A percentile compares a stretch with the other conserved stretches of the same genome.
Conservation (phyloP, 805 yeast genomes). For the Candida hispaniensis region DNA sequence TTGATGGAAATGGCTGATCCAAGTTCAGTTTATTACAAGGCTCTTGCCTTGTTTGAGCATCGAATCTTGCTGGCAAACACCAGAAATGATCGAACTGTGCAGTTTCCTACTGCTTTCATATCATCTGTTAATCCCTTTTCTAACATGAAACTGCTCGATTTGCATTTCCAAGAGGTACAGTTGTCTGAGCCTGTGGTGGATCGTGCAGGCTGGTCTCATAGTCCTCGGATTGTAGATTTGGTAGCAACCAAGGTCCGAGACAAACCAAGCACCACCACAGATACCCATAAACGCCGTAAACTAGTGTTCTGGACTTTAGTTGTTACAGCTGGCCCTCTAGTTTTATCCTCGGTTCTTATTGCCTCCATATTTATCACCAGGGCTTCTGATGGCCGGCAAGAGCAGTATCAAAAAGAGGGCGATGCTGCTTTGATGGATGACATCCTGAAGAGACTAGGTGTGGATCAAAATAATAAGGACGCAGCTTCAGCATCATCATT, state of each 20-base stretch:
- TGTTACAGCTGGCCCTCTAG: slow-evolving; percentile 7
- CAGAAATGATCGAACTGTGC: slow-evolving; percentile 75
- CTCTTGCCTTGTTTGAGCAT: slow-evolving; percentile 45
- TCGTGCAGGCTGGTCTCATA: slow-evolving; percentile 7
- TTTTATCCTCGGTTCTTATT: slow-evolving; percentile 6
- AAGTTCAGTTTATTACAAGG: slow-evolving; percentile 38
- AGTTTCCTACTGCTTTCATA: slow-evolving; percentile 75
- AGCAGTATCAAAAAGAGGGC: slow-evolving; percentile 8
- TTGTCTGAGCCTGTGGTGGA: slow-evolving; percentile 8
- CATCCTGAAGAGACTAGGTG: slow-evolving; percentile 9
- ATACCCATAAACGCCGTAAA: slow-evolving; percentile 6
- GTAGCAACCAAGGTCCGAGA: slow-evolving; percentile 3
- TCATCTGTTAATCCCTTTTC: slow-evolving; percentile 67
- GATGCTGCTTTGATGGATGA: slow-evolving; percentile 6
- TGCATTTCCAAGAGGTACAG: slow-evolving; percentile 20
- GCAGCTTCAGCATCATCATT: no score
- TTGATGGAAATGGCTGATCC: slow-evolving; percentile 47
- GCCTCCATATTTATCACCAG: slow-evolving; percentile 13
- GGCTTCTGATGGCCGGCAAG: slow-evolving; percentile 2
- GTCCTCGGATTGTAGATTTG: slow-evolving; percentile 8
- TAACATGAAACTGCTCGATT: slow-evolving; percentile 37
- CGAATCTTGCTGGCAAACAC: slow-evolving; percentile 61
- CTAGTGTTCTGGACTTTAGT: slow-evolving; percentile 9
- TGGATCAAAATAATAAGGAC: slow-evolving; percentile 6
- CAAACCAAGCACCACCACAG: slow-evolving; percentile 1